Percentiles rank a stretch among this genome's conserved stretches.
These are phyloP conservation scores for Hypoxylon rubiginosum DNA, from an alignment of 2,329 filamentous ascomycete genomes.

Conservation along the genomic window DNA sequence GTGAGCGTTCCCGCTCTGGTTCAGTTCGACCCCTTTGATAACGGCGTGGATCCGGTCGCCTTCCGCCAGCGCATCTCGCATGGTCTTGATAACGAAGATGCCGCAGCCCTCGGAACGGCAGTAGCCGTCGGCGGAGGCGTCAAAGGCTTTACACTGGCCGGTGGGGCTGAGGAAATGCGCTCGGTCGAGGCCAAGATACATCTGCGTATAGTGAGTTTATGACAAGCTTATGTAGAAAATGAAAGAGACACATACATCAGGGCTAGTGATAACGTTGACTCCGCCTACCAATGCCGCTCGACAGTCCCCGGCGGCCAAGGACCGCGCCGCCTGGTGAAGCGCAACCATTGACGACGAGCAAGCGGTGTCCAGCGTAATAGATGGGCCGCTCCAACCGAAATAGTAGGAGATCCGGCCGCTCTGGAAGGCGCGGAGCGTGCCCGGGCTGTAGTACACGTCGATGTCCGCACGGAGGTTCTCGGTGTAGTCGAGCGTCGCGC, in stretches of 20 bases:
- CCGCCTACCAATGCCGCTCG: slow-evolving; percentile 27
- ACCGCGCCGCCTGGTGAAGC: slow-evolving; percentile 32
- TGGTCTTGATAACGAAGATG: slow-evolving; percentile 27
- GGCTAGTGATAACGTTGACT: slow-evolving; percentile 35
- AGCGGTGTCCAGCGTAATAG: slow-evolving; percentile 30
- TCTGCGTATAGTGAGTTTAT: slow-evolving; percentile 11
- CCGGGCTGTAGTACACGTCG: slow-evolving; percentile 34
- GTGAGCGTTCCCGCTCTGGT: slow-evolving; percentile 36
- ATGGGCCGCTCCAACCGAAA: slow-evolving; percentile 32
- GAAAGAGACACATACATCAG: slow-evolving; percentile 24
- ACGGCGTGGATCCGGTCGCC: slow-evolving; percentile 31
- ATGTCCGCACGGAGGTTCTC: slow-evolving; percentile 30
- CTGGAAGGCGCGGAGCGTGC: slow-evolving; percentile 34
- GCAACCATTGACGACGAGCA: slow-evolving; percentile 36
- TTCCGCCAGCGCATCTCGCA: slow-evolving; percentile 31
- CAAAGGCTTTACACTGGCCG: slow-evolving; percentile 35
- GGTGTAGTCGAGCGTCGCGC: slow-evolving; percentile 31
- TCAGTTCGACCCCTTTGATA: slow-evolving; percentile 30
- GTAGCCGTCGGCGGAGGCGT: slow-evolving; percentile 35
- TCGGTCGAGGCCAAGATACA: slow-evolving; percentile 33
- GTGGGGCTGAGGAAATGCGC: slow-evolving; percentile 35
- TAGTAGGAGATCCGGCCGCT: slow-evolving; percentile 36
- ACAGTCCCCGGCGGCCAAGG: slow-evolving; percentile 24
- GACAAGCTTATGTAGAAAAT: not conserved
- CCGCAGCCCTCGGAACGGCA: slow-evolving; percentile 35